Base-by-base conservation (phyloP, 495 filamentous ascomycete genomes). In the Aspergillus indologenus region DNA sequence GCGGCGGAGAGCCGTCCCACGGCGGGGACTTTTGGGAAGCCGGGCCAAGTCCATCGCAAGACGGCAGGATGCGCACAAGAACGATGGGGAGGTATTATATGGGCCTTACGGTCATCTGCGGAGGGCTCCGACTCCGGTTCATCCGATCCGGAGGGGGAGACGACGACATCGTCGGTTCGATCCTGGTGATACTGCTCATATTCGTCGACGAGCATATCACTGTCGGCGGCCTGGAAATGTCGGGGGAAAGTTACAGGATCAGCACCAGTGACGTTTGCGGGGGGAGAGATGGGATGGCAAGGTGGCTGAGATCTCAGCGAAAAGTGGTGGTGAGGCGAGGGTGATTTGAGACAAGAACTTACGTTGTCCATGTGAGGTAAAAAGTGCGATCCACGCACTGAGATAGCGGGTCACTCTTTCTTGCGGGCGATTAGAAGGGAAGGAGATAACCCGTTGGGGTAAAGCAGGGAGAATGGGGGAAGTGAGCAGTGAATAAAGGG, bases 141-240 rank as follows among this genome's bases (percentile, higher is more conserved):
- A 44, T 78, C 71, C 34, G 75, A 80, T 55, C 80, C 84, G 24
- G 83, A 88, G 53, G 89, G 86, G 62, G 84, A 87, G 73, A 97
- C 95, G 71, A 90, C 89, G 59, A 90, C 87, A 64, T 92, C 86
- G 71, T 92, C 87, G 56, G 90, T 87, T 69, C 89, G 87, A 71
- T 96, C 94, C 75, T 86, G 83, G 60, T 85, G 79, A 69, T 87
- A 86, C 68, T 85, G 83, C 60, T 88, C 86, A 58, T 87, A 86
- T 21, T 86, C 78, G 65, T 91, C 89, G 61, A 91, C 78, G 65
- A 86, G 77, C 88, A 90, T 88, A 61, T 88, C 81, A 71, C 69
- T 75, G 64, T 80, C 75, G 64, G 71, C 61, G 64, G 74, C 71
- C 77, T 80, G 59, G 47, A 46, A 26, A 45, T 45, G 19, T 55